These are phyloP conservation scores for Flueggea neowawraea DNA, from an alignment of 441 rosid species.

Conservation along the genomic window DNA sequence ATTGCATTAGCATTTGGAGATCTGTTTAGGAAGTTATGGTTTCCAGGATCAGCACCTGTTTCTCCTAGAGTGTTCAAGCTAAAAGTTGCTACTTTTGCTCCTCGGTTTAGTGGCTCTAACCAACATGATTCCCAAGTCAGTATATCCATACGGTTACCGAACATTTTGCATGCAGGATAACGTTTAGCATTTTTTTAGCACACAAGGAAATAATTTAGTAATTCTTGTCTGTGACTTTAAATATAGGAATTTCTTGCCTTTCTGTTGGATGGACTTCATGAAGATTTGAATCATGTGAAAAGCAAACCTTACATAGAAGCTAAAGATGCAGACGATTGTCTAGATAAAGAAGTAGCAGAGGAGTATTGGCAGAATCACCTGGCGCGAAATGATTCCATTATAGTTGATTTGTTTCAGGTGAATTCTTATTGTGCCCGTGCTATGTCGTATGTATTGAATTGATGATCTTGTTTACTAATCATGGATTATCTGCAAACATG, in stretches of 20 bases:
- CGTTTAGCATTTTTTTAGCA: background rate
- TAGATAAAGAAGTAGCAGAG: slow-evolving; percentile 58
- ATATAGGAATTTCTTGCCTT: slow-evolving; percentile 66
- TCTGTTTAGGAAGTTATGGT: slow-evolving; percentile 62
- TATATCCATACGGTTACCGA: slow-evolving; percentile 13
- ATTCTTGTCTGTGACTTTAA: background rate
- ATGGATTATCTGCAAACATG: background rate
- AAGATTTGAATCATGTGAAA: slow-evolving; percentile 71
- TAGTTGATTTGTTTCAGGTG: slow-evolving; percentile 62
- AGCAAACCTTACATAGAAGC: slow-evolving; percentile 60
- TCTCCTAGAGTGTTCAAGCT: slow-evolving; percentile 59
- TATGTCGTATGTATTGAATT: background rate
- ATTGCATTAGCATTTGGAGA: slow-evolving; percentile 71
- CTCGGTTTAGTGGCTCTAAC: slow-evolving; percentile 69
- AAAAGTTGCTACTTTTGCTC: slow-evolving; percentile 58
- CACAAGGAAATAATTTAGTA: background rate
- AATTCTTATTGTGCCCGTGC: slow-evolving; percentile 14
- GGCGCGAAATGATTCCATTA: slow-evolving; percentile 59
- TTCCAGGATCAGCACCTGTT: slow-evolving; percentile 48
- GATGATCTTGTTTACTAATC: background rate
- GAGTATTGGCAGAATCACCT: slow-evolving; percentile 60
- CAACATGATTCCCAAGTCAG: slow-evolving; percentile 81
- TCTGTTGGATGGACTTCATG: slow-evolving; percentile 79
- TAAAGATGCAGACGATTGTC: slow-evolving; percentile 50
- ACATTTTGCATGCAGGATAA: background rate